Evolutionary conservation across 2,329 filamentous ascomycete species (phyloP).

Genomic region (Grosmannia clavigera): DNA sequence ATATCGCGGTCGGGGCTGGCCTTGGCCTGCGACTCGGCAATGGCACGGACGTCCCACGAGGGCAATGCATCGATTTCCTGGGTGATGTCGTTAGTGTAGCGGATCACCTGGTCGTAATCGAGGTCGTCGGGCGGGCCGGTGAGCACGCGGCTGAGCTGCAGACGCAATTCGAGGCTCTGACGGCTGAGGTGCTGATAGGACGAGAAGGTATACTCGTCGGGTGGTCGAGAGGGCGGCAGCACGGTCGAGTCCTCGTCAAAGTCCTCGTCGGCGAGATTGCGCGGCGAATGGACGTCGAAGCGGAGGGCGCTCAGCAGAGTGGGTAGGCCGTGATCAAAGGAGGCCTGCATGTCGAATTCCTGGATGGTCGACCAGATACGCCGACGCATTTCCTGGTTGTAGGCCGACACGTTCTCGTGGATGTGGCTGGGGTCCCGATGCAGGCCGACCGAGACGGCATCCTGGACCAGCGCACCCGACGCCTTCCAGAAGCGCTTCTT

Average conservation of each 20-base stretch:
- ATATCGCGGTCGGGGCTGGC: slow-evolving; percentile 17
- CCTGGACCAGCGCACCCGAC: slow-evolving; percentile 41
- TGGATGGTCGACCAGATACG: slow-evolving; percentile 49
- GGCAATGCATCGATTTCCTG: slow-evolving; percentile 48
- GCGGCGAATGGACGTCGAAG: slow-evolving; percentile 41
- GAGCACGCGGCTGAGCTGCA: slow-evolving; percentile 44
- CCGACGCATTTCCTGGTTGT: slow-evolving; percentile 49
- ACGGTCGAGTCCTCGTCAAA: slow-evolving; percentile 36
- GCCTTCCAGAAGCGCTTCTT: slow-evolving; percentile 53
- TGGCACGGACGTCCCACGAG: slow-evolving; percentile 34
- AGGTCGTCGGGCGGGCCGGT: slow-evolving; percentile 41
- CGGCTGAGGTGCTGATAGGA: slow-evolving; percentile 47
- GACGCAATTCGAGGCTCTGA: slow-evolving; percentile 41
- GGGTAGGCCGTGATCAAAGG: slow-evolving; percentile 47
- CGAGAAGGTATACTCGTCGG: slow-evolving; percentile 42
- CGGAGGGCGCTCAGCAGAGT: slow-evolving; percentile 45
- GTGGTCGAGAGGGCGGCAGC: slow-evolving; percentile 37
- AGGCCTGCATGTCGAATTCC: slow-evolving; percentile 50
- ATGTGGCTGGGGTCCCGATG: slow-evolving; percentile 47
- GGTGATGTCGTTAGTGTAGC: slow-evolving; percentile 47
- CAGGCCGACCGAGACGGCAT: slow-evolving; percentile 45
- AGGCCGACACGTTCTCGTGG: slow-evolving; percentile 41
- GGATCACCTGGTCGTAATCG: slow-evolving; percentile 49
- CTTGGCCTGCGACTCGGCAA: not conserved
- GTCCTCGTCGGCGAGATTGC: slow-evolving; percentile 41